Evolutionary conservation across 441 rosid genomes (phyloP).

Genomic region (Erysimum pusillum): DNA sequence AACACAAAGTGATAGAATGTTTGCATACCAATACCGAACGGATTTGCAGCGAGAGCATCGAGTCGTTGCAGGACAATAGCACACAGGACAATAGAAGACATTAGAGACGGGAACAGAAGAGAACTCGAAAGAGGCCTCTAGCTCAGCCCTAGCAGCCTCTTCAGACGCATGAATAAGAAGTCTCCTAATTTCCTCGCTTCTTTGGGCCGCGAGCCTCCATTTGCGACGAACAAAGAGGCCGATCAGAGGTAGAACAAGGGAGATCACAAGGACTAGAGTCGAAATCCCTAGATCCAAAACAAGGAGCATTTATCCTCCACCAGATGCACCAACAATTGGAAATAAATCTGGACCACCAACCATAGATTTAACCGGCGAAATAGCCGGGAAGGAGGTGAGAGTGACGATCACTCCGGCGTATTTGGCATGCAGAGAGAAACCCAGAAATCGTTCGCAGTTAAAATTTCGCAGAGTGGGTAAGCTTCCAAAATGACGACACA

Average conservation of each 20-base stretch:
- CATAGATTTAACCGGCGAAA: conserved; percentile 57
- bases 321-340: conserved; percentile 53
- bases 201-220: conserved; percentile 68
- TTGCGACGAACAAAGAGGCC: conserved; percentile 63
- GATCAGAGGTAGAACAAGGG: conserved; percentile 55
- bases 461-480: conserved; percentile 37
- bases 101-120: conserved; percentile 46
- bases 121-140: conserved; percentile 66
- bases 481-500: conserved; percentile 36
- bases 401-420: conserved; percentile 19
- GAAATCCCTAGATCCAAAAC: conserved; percentile 84
- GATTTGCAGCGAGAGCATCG: conserved; percentile 89
- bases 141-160: conserved; percentile 88
- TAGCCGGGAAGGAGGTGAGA: conserved; percentile 11
- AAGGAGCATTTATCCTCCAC: conserved; percentile 78
- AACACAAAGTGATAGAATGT: background rate
- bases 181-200: conserved; percentile 77
- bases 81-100: conserved; percentile 73
- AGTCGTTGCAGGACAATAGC: conserved; percentile 75
- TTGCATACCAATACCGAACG: conserved; percentile 84
- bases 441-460: conserved; percentile 32
- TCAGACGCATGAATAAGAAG: conserved; percentile 84
- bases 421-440: conserved; percentile 44
- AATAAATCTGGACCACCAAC: conserved; percentile 49
- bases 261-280: conserved; percentile 70